Evolutionary conservation across 257 asterid genomes (phyloP).

Genomic region (Cinchona pubescens): DNA sequence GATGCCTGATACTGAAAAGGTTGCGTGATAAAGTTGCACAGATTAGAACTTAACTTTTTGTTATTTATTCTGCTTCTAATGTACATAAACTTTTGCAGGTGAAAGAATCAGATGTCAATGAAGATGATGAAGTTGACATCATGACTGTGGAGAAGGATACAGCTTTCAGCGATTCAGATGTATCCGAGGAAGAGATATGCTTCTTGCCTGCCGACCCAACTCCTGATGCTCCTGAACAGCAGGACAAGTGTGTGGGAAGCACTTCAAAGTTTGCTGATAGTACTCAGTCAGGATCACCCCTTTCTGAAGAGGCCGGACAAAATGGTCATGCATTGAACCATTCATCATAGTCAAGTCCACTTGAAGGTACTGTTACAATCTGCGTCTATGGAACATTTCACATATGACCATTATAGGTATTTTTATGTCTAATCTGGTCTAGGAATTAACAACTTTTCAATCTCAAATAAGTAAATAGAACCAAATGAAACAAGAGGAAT

Average conservation of each 20-base stretch:
- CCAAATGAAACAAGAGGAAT: background rate
- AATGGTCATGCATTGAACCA: constrained; percentile 60
- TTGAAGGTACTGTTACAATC: constrained; percentile 51
- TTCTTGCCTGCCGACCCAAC: constrained; percentile 79
- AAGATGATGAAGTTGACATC: constrained; percentile 79
- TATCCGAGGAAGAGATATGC: constrained; percentile 70
- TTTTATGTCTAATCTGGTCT: background rate
- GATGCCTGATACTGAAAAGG: constrained; percentile 70
- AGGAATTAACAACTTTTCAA: background rate
- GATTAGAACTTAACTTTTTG: constrained; percentile 6
- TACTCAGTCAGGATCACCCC: constrained; percentile 70
- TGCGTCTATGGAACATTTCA: constrained; percentile 7
- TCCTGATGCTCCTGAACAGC: constrained; percentile 71
- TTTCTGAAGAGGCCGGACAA: constrained; percentile 70
- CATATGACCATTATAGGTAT: background rate
- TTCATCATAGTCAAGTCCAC: constrained; percentile 64
- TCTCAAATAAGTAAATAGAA: background rate
- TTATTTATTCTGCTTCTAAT: constrained; percentile 16
- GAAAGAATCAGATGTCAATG: constrained; percentile 61
- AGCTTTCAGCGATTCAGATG: constrained; percentile 85
- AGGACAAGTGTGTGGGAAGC: constrained; percentile 51
- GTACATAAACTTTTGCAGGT: constrained; percentile 42
- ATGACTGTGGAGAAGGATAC: constrained; percentile 62
- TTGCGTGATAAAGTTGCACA: constrained; percentile 14
- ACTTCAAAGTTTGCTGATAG: constrained; percentile 58